Evolutionary conservation across 2,329 filamentous ascomycete species (phyloP), one percentile per base, ranked within the genome.

Genomic region (Cryphonectria nitschkei): DNA sequence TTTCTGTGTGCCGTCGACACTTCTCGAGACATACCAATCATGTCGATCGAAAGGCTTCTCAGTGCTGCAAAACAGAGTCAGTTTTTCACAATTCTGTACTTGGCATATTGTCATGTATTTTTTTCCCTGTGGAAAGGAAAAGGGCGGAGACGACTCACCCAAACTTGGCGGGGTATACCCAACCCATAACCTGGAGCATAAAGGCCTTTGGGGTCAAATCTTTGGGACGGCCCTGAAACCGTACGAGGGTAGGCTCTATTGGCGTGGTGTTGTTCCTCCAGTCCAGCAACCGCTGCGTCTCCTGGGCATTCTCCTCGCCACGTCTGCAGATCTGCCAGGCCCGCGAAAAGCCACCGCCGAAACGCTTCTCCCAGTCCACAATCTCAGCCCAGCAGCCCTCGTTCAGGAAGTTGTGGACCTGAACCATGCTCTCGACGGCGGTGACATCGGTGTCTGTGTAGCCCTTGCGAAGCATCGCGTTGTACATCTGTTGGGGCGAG

Each of bases 401-500:
- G 80, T 99, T 99, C 71, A 99, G 82, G 78, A 98, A 98, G 82
- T 99, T 99, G 85, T 99, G 96, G 14, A 98, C 94, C 0, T 94
- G 92, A 7, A 99, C 96, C 96, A 99, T 99, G 78, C 92, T 91
- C 82, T 98, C 95, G 19, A 99, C 95, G 3, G 95, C 94, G 29
- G 95, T 96, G 68, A 94, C 89, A 69, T 97, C 95, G 0, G 96
- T 98, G 79, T 98, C 95, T 0, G 92, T 94, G 82, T 98, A 96
- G 71, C 96, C 96, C 82, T 99, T 99, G 74, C 96, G 92, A 73
- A 98, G 84, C 82, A 99, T 92, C 9, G 96, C 96, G 78, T 99
- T 98, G 86, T 98, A 99, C 96, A 99, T 99, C 82, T 99, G 96
- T 83, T 99, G 96, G 0, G 96, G 95, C 0, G 94, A 98, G 0